Base-by-base conservation (phyloP, 768 basidiomycete genomes). In the Phylloporus scabripes region DNA sequence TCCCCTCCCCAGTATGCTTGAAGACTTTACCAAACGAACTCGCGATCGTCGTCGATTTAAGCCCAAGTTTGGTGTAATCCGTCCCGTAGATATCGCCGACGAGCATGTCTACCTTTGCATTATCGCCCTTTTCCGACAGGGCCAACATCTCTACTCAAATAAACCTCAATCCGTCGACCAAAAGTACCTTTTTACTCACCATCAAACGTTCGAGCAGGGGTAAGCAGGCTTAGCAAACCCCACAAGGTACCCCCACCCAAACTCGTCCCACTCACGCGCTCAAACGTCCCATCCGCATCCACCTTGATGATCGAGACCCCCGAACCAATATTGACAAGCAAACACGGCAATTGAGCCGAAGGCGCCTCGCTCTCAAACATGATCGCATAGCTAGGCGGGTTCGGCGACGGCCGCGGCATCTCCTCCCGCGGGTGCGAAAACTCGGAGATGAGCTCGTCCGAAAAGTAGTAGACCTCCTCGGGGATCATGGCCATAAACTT, bases 71-170 rank as follows among this genome's bases (percentile, higher is more conserved):
- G 67, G 80, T 83, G 72, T 97, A 97, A 71, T 97, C 96, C 57
- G 91, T 87, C n/a, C 96, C 92, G 66, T 96, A 99, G 58, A 99
- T 99, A 71, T 99, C 96, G 31, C 96, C 95, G 39, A 99, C 94
- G 42, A 98, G 83, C 95, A 98, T 98, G 68, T 99, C 96, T 12
- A 98, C 94, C 5, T 78, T 77, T 37, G 88, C 81, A 64, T 99
- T 98, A 70, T 96, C 91, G 33, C 96, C 96, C 62, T 79, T 67
- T 69, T 99, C 96, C 0, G 96, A 96, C 18, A 99, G 76, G 7
- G 83, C 80, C 56, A 99, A 74, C 95, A 99, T 99, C 68, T 98
- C 96, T 99, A 71, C 51, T 34, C 54, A 40, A 23, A 42, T 23
- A 60, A 49, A 46, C 12, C 10, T 43, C 31, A 34, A 20, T 31